Conservation (phyloP, 2,329 filamentous ascomycete genomes). For the Penicillium polonicum region DNA sequence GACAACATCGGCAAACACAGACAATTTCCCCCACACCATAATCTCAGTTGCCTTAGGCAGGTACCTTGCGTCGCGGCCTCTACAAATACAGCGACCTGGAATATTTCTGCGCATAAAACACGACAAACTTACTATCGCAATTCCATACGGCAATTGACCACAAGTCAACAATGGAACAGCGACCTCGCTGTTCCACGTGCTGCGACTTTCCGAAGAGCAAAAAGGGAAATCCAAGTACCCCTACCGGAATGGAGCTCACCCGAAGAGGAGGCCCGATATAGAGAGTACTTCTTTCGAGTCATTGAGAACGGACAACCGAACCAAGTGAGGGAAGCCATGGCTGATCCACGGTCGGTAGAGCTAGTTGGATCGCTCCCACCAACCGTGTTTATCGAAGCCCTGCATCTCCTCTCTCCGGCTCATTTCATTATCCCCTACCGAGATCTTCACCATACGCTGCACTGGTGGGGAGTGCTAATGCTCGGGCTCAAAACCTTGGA, state of each 20-base stretch:
- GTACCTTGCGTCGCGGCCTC: background rate
- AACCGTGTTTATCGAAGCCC: constrained; percentile 61
- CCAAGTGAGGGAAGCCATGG: constrained; percentile 39
- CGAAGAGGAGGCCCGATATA: constrained; percentile 14
- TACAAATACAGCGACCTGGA: background rate
- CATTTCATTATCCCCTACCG: constrained; percentile 51
- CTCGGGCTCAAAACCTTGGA: constrained; percentile 42
- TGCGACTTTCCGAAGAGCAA: background rate
- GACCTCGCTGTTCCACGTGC: constrained; percentile 2
- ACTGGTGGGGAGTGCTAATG: constrained; percentile 48
- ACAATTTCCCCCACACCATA: background rate
- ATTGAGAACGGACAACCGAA: constrained; percentile 42
- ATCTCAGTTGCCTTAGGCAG: constrained; percentile 1
- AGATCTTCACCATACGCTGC: constrained; percentile 50
- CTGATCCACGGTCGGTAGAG: constrained; percentile 30
- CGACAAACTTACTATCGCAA: background rate
- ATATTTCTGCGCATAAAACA: background rate
- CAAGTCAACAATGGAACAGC: constrained; percentile 1
- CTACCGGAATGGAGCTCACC: constrained; percentile 13
- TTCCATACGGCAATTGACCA: background rate
- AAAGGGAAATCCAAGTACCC: background rate
- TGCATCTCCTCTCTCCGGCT: constrained; percentile 61
- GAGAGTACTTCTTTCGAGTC: constrained; percentile 25
- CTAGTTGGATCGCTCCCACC: constrained; percentile 48
- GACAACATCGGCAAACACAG: constrained; percentile 10